A percentile compares a stretch with the other conserved stretches of the same genome.
These are phyloP conservation scores for Marchantia paleacea DNA, from an alignment of 225 moss, liverwort and hornwort species.

Conservation along the genomic window DNA sequence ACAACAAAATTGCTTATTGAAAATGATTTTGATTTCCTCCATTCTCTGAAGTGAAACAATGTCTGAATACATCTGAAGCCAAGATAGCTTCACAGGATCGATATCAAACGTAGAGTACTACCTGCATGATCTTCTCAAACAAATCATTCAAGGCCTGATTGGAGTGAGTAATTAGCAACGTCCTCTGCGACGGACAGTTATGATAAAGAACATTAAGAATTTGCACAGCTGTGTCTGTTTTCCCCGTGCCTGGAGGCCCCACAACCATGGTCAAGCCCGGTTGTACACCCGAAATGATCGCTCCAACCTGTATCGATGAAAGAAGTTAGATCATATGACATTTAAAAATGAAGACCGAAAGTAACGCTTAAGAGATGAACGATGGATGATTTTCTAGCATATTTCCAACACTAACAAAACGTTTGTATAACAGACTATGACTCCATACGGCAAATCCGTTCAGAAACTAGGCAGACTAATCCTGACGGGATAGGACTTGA, in stretches of 20 bases:
- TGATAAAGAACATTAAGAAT: slow-evolving; percentile 93
- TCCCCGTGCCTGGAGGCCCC: slow-evolving; percentile 97
- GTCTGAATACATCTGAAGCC: neutral
- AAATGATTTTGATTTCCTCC: neutral
- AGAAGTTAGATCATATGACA: neutral
- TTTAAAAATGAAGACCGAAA: neutral
- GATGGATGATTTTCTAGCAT: neutral
- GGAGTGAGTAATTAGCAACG: slow-evolving; percentile 93
- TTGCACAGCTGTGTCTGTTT: slow-evolving; percentile 99
- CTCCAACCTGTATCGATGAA: slow-evolving; percentile 51
- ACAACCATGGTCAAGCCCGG: slow-evolving; percentile 97
- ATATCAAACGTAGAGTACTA: neutral
- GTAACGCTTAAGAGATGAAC: neutral
- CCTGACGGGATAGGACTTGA: neutral
- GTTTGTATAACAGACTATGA: too few relatives aligned
- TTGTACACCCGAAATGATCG: slow-evolving; percentile 93
- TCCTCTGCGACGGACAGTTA: slow-evolving; percentile 89
- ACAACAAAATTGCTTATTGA: neutral
- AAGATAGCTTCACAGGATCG: too few relatives aligned
- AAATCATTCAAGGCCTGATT: slow-evolving; percentile 98
- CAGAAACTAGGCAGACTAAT: neutral
- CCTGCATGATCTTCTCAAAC: slow-evolving; percentile 98
- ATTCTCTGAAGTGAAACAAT: neutral
- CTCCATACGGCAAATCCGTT: neutral
- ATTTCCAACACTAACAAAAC: neutral